Evolutionary conservation across 1,284 basidiomycete species (phyloP), one percentile per base, ranked within the genome.

Genomic region (Cutaneotrichosporon sp.): DNA sequence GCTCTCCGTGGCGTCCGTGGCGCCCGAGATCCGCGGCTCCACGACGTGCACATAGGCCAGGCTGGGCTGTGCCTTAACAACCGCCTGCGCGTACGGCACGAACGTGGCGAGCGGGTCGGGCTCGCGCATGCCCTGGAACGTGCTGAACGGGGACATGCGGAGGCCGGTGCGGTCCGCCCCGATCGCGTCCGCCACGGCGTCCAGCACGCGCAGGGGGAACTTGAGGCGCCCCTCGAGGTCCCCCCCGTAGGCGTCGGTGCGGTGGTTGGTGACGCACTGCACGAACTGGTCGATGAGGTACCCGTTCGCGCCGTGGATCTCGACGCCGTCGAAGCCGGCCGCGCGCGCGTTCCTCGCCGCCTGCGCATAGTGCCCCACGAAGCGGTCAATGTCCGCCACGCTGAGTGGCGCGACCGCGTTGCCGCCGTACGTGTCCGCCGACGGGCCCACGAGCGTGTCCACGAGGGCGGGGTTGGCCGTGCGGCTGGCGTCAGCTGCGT

Each of bases 281-380:
- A 86, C 74, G 80, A 87, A 87, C 69, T 88, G 86, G 66, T 84
- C 78, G 58, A 86, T 61, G 45, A 58, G 45, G 56, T 71, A 67
- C 10, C 69, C 64, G 59, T 70, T 72, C 9, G 78, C 80, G 29
- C 70, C 70, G 63, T 82, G 81, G 46, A 82, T 69, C 78, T 89
- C 87, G 33, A 87, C 83, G 34, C 86, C 86, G 67, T 89, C 87
- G 66, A 88, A 87, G 0, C 87, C 87, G 25, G 86, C 85, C 68
- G 82, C 80, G 52, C 85, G 82, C 3, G 86, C 85, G 60, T 84
- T 83, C 13, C 76, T 58, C 0, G 85, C 85, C 0, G 84, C 80
- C 2, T 79, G 69, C 43, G 76, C 81, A 72, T 83, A 88, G 54
- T 82, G 73, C 0, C 73, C 78, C 42, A 86, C 75, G 57, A 83